Conservation (phyloP, 176 grass and related monocot genomes). For the Alloteropsis semialata region DNA sequence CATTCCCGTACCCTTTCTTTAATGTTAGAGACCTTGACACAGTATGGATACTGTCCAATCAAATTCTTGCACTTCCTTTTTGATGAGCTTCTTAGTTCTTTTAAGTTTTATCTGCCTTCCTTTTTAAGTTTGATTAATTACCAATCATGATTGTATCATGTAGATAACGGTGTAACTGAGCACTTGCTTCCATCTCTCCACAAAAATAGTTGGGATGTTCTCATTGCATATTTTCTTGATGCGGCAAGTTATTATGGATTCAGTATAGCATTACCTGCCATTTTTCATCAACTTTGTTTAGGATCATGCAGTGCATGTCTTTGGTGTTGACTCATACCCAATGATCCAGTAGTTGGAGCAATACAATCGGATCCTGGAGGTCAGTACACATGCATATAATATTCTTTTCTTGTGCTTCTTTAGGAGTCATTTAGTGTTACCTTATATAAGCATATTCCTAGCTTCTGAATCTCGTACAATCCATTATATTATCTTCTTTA, state of each 20-base stretch:
- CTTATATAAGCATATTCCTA: background rate
- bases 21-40: slow-evolving; percentile 99
- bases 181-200: slow-evolving; percentile 85
- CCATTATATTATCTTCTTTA: slow-evolving; percentile 20
- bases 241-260: slow-evolving; percentile 62
- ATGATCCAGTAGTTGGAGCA: slow-evolving; percentile 97
- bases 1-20: slow-evolving; percentile 95
- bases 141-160: slow-evolving; percentile 43
- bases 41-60: slow-evolving; percentile 43
- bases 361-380: slow-evolving; percentile 82
- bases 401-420: background rate
- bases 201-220: slow-evolving; percentile 87
- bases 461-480: background rate
- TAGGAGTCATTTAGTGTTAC: background rate
- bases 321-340: slow-evolving; percentile 82
- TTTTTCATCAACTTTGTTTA: slow-evolving; percentile 50
- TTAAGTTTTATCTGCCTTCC: background rate
- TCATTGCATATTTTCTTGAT: slow-evolving; percentile 98
- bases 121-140: slow-evolving; percentile 10
- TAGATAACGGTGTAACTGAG: slow-evolving; percentile 88
- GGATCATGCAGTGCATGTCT: slow-evolving; percentile 99
- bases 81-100: background rate
- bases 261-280: background rate
- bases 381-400: slow-evolving; percentile 13
- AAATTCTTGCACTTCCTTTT: background rate